Conservation (phyloP, 768 basidiomycete species). For the Amanita thiersii region DNA sequence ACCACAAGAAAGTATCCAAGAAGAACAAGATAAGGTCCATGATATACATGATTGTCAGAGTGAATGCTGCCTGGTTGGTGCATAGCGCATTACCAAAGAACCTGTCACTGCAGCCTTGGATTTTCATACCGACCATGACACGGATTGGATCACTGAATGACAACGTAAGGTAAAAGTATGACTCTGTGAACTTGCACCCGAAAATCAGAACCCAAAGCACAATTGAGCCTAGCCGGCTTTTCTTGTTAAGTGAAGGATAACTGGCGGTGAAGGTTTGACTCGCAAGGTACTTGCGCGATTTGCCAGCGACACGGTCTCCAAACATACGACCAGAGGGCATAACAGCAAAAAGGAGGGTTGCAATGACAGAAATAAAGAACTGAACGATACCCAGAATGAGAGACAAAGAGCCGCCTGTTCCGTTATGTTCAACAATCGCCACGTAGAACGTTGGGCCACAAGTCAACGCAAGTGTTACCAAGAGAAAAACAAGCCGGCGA, state of each 20-base stretch:
- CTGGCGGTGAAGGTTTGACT: slow-evolving; percentile 98
- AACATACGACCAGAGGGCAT: slow-evolving; percentile 98
- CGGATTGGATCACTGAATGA: slow-evolving; percentile 90
- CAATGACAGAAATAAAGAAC: slow-evolving; percentile 86
- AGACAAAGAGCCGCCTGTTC: slow-evolving; percentile 61
- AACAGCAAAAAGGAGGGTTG: slow-evolving; percentile 80
- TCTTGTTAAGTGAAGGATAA: slow-evolving; percentile 63
- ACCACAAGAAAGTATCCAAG: slow-evolving; percentile 99
- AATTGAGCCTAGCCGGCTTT: slow-evolving; percentile 71
- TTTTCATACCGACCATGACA: slow-evolving; percentile 95
- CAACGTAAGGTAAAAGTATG: slow-evolving; percentile 95
- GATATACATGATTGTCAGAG: slow-evolving; percentile 95
- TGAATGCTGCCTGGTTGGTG: slow-evolving; percentile 89
- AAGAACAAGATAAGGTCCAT: slow-evolving; percentile 98
- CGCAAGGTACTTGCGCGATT: slow-evolving; percentile 94
- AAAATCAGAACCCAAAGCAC: slow-evolving; percentile 89
- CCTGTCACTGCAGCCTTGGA: slow-evolving; percentile 84
- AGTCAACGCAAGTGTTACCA: slow-evolving; percentile 86
- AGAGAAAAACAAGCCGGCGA: slow-evolving; percentile 81
- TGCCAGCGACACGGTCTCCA: slow-evolving; percentile 93
- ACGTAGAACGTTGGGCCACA: slow-evolving; percentile 94
- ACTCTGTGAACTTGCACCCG: slow-evolving; percentile 93
- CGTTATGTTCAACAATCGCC: slow-evolving; percentile 69
- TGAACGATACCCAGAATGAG: slow-evolving; percentile 95
- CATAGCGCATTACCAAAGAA: slow-evolving; percentile 82